Evolutionary conservation across 306 rosid genomes (phyloP).

Genomic region (Canavalia ensiformis): DNA sequence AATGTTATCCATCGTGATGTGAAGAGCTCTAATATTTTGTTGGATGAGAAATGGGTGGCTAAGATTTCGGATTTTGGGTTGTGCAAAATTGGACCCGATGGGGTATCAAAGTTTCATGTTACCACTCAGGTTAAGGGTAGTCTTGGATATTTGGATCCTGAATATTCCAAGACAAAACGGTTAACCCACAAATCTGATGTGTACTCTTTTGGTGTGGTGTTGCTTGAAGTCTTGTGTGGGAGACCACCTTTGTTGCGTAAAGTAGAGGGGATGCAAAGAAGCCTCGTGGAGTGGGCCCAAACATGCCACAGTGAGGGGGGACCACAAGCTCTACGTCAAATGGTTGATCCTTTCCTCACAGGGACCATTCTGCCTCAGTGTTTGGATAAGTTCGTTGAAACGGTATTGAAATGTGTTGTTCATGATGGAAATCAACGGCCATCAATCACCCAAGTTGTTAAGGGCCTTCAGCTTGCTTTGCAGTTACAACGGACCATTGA

Average conservation of each 20-base stretch:
- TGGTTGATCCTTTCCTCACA: slow-evolving; percentile 42
- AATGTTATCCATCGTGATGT: slow-evolving; percentile 65
- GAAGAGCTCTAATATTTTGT: slow-evolving; percentile 52
- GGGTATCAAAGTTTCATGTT: background rate
- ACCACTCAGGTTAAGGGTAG: slow-evolving; percentile 32
- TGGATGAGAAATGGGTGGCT: slow-evolving; percentile 53
- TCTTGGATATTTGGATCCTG: slow-evolving; percentile 27
- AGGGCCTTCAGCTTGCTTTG: slow-evolving; percentile 45
- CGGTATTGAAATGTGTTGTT: slow-evolving; percentile 50
- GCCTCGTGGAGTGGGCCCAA: slow-evolving; percentile 44
- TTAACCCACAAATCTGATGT: slow-evolving; percentile 27
- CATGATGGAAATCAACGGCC: slow-evolving; percentile 54
- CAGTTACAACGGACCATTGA: slow-evolving; percentile 47
- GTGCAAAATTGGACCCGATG: background rate
- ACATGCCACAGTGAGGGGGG: slow-evolving; percentile 11
- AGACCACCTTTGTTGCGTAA: slow-evolving; percentile 17
- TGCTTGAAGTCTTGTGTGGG: slow-evolving; percentile 12
- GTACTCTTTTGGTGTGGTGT: slow-evolving; percentile 32
- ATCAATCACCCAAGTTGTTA: slow-evolving; percentile 56
- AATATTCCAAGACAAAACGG: background rate
- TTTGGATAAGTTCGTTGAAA: slow-evolving; percentile 35
- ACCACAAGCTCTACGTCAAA: background rate
- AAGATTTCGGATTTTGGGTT: slow-evolving; percentile 63
- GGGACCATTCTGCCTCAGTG: slow-evolving; percentile 31
- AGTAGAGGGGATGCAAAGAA: background rate